These are phyloP conservation scores for Termitomyces sp. DNA, from an alignment of 768 basidiomycete species.

Conservation along the genomic window DNA sequence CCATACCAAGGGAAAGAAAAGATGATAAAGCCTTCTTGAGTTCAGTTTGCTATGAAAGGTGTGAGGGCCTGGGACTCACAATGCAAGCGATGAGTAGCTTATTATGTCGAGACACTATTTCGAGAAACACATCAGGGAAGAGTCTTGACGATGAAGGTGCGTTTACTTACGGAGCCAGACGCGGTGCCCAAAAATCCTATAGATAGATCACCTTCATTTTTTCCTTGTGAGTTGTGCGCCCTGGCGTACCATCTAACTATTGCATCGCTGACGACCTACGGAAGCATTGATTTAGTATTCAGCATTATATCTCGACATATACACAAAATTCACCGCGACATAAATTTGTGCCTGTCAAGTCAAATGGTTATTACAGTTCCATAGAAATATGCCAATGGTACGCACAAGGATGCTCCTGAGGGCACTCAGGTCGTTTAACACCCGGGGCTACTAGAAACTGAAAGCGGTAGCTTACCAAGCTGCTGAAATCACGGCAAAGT, in stretches of 20 bases:
- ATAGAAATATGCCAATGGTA: not conserved
- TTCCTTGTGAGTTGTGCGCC: too few species aligned
- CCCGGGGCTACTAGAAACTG: not conserved
- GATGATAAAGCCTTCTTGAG: not conserved
- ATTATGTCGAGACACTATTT: not conserved
- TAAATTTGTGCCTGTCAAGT: not conserved
- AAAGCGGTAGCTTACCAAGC: not conserved
- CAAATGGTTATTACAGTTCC: not conserved
- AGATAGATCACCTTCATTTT: not conserved
- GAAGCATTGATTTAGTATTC: not conserved
- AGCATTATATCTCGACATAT: not conserved
- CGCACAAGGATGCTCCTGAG: not conserved
- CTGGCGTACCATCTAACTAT: not conserved
- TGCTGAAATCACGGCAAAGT: not conserved
- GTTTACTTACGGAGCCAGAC: not conserved
- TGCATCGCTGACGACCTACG: not conserved
- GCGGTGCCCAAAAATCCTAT: not conserved
- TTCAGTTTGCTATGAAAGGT: not conserved
- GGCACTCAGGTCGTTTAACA: too few species aligned
- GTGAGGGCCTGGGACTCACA: not conserved
- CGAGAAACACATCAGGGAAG: not conserved
- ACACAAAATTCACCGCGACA: not conserved
- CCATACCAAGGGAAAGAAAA: not conserved
- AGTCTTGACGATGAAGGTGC: not conserved
- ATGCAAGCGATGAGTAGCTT: not conserved